A percentile compares a stretch with the other conserved stretches of the same genome.
phyloP scores from a whole-genome alignment of 352 stramenopile species.

The Phytophthora capsici region DNA sequence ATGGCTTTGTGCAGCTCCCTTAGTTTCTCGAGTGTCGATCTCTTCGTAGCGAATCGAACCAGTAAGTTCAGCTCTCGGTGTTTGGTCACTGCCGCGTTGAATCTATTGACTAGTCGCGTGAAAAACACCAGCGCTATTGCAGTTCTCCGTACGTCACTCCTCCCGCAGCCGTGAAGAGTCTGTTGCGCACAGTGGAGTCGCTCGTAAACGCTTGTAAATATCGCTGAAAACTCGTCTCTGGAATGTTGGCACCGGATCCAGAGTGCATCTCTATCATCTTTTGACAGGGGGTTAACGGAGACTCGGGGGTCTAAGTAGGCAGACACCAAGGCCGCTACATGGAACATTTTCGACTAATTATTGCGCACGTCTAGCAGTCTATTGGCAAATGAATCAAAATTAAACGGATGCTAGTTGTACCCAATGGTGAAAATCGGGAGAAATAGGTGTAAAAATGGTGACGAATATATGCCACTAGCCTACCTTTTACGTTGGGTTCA shows the following conservation, averaged over 20 bases:
- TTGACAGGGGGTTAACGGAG: neutral
- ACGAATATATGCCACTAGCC: too few relatives aligned
- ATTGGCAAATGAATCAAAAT: conserved; percentile 3
- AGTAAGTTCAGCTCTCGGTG: conserved; percentile 22
- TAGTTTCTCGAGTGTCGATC: conserved; percentile 18
- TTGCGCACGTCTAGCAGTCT: neutral
- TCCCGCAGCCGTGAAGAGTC: conserved; percentile 4
- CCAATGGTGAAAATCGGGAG: neutral
- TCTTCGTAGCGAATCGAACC: conserved; percentile 27
- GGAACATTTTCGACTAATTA: conserved; percentile 14
- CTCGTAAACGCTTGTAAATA: conserved; percentile 12
- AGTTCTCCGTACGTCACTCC: neutral
- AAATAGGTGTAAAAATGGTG: too few relatives aligned
- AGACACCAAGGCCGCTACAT: conserved; percentile 12
- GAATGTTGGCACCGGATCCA: conserved; percentile 1
- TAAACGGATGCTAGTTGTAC: neutral
- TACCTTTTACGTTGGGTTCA: too few relatives aligned
- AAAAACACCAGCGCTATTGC: conserved; percentile 1
- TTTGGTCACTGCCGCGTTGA: conserved; percentile 19
- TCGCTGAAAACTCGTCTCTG: conserved; percentile 15
- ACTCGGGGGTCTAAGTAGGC: neutral
- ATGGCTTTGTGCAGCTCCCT: conserved; percentile 7
- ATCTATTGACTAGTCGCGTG: conserved; percentile 5
- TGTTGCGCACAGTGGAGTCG: conserved; percentile 2
- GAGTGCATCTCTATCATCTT: conserved; percentile 4